Base-by-base conservation (phyloP, 2,329 filamentous ascomycete species). In the Orbilia brochopaga region DNA sequence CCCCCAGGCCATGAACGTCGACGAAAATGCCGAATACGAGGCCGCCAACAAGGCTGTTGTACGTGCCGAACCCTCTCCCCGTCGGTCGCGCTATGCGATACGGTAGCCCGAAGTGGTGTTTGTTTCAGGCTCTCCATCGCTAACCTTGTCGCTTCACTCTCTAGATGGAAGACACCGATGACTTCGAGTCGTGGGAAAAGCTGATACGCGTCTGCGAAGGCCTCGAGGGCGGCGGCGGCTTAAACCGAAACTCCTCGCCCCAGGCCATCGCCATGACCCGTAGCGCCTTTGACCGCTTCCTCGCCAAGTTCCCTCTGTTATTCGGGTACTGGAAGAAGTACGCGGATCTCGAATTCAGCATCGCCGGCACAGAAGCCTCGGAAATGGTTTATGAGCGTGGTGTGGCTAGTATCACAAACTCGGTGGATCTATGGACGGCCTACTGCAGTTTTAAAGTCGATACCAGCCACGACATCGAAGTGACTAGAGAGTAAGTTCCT, bases 241-340 rank as follows among this genome's bases (percentile, higher is more conserved):
- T 99, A 74, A 97, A 95, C 79, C 90, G 94, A 76, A 99, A 99
- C 81, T 97, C 94, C 46, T 97, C 90, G 79, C 92, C 94, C 0
- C 90, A 95, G 78, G 91, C 94, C 27, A 92, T 99, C 76, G 88
- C 91, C 19, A 88, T 91, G 10, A 89, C 92, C 63, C 89, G 94
- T 80, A 87, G 90, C 79, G 87, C 90, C 74, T 97, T 96, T 82
- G 92, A 99, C 79, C 87, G 90, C 53, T 95, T 99, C 78, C 88
- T 99, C 21, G 86, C 90, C 73, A 97, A 96, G 78, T 99, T 97
- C 75, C 94, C 94, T 1, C 85, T 97, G 10, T 86, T 97, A 42
- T 99, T 97, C 78, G 94, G 93, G 58, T 99, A 97, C 82, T 99
- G 94, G 94, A 97, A 97, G 83, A 97, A 97, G 80, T 99, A 97